phyloP scores from a whole-genome alignment of 1,284 basidiomycete species.

The Termitomyces sp. region DNA sequence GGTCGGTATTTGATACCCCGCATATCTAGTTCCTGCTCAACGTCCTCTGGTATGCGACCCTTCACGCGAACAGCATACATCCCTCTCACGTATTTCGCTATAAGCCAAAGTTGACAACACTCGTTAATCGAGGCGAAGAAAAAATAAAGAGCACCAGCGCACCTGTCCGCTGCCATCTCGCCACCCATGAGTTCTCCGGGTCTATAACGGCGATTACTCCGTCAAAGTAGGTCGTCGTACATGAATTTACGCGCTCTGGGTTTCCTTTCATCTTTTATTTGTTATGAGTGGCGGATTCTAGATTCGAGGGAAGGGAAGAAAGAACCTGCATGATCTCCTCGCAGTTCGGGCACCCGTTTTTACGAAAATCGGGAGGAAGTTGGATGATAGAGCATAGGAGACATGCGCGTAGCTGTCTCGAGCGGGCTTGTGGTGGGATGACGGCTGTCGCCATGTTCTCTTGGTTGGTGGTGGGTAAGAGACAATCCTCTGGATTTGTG shows the following conservation, averaged over 20 bases:
- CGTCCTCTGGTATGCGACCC: constrained; percentile 81
- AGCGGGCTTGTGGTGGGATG: constrained; percentile 59
- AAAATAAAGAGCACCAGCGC: constrained; percentile 23
- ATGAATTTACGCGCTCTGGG: constrained; percentile 77
- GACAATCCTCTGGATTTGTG: background rate
- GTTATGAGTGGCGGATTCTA: background rate
- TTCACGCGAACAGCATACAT: constrained; percentile 88
- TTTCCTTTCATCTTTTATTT: constrained; percentile 80
- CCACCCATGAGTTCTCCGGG: constrained; percentile 92
- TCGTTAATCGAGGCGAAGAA: background rate
- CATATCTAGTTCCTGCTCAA: constrained; percentile 71
- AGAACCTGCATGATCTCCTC: constrained; percentile 84
- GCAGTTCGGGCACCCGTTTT: constrained; percentile 92
- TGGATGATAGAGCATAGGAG: constrained; percentile 91
- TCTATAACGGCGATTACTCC: constrained; percentile 88
- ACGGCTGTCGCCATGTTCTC: constrained; percentile 21
- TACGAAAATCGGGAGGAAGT: constrained; percentile 78
- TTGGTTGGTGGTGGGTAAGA: background rate
- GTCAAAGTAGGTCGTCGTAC: constrained; percentile 94
- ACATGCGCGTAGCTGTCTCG: constrained; percentile 82
- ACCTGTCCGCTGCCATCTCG: constrained; percentile 89
- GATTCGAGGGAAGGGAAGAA: background rate
- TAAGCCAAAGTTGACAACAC: background rate
- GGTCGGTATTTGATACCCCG: constrained; percentile 79
- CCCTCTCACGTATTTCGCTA: constrained; percentile 82